phyloP scores from a whole-genome alignment of 106 monocot genomes.

The Dioscorea alata region DNA sequence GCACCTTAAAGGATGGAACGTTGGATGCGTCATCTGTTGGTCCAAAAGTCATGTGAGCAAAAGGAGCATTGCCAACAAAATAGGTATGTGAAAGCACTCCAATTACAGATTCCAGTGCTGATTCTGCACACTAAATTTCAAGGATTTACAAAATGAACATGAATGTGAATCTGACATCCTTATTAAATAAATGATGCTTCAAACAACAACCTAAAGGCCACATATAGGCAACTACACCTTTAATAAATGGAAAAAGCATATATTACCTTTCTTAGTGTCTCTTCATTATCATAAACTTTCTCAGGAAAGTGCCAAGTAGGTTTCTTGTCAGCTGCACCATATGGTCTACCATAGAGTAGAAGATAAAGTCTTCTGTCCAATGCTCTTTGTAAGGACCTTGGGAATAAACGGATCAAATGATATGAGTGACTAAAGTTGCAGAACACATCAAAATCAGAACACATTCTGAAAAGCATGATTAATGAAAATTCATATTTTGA shows the following conservation, averaged over 20 bases:
- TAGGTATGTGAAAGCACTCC: conserved; percentile 71
- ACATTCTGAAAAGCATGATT: too few relatives aligned
- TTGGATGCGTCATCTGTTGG: conserved; percentile 26
- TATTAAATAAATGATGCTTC: too few relatives aligned
- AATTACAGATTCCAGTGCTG: conserved; percentile 75
- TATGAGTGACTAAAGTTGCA: too few relatives aligned
- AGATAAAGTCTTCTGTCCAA: conserved; percentile 96
- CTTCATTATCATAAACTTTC: conserved; percentile 92
- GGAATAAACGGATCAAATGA: neutral
- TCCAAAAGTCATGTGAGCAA: conserved; percentile 59
- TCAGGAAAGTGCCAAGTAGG: conserved; percentile 96
- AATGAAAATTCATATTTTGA: too few relatives aligned
- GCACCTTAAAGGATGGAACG: conserved; percentile 55
- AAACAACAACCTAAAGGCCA: too few relatives aligned
- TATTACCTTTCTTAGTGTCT: conserved; percentile 64
- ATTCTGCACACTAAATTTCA: conserved; percentile 76
- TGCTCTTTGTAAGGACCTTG: conserved; percentile 82
- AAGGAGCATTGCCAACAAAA: conserved; percentile 96
- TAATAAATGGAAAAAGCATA: neutral
- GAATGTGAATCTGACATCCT: neutral
- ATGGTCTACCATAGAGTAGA: conserved; percentile 75
- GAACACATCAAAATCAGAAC: too few relatives aligned
- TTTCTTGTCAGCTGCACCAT: conserved; percentile 57
- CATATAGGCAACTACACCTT: too few relatives aligned
- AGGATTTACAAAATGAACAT: neutral